Percentiles rank a stretch among this genome's conserved stretches.
These are phyloP conservation scores for Phyllostachys edulis DNA, from an alignment of 176 grass and related monocot genomes.

Conservation along the genomic window DNA sequence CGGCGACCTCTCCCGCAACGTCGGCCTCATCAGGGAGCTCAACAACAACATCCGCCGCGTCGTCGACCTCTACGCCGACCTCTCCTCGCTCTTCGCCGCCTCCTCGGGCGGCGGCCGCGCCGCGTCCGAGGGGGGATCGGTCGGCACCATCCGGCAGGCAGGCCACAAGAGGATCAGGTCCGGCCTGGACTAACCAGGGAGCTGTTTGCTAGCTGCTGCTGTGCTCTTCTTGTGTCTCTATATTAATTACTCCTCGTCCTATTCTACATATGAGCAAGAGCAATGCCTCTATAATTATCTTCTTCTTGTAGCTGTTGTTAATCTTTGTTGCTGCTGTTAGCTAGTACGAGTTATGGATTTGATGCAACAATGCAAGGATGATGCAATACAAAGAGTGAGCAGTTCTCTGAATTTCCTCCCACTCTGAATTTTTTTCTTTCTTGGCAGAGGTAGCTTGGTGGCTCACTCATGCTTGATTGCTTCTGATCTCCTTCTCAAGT, in stretches of 20 bases:
- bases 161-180: conserved; percentile 68
- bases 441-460: background rate
- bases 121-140: conserved; percentile 44
- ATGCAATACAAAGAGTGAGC: conserved; percentile 23
- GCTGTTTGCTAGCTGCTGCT: background rate
- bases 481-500: background rate
- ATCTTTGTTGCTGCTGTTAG: background rate
- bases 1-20: conserved; percentile 66
- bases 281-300: conserved; percentile 1
- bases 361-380: conserved; percentile 15
- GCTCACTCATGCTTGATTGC: background rate
- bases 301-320: conserved; percentile 19
- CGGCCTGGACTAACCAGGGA: conserved; percentile 29
- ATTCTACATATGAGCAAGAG: conserved; percentile 25
- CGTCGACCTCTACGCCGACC: conserved; percentile 79
- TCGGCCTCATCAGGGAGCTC: conserved; percentile 77
- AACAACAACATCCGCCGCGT: conserved; percentile 91
- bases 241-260: background rate
- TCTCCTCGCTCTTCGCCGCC: conserved; percentile 62
- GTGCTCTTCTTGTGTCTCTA: conserved; percentile 33
- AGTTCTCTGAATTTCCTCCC: conserved; percentile 1
- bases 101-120: conserved; percentile 43
- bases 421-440: background rate
- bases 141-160: conserved; percentile 42
- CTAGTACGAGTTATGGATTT: conserved; percentile 16